A percentile compares a stretch with the other conserved stretches of the same genome.
Conservation (phyloP, 73 alveolate genomes). For the Diophrys appendiculata region DNA sequence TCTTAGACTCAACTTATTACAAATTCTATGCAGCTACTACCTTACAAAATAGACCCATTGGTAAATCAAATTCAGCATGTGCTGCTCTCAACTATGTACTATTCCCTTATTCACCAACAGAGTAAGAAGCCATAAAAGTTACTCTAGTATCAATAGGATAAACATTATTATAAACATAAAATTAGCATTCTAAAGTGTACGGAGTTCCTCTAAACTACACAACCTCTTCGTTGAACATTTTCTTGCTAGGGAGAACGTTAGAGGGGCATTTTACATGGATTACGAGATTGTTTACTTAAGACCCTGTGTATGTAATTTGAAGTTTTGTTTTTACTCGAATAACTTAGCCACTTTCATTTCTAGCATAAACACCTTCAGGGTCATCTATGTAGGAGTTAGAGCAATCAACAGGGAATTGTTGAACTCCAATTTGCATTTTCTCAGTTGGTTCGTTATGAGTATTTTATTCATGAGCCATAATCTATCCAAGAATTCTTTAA, state of each 20-base stretch:
- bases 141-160: slow-evolving; percentile 34
- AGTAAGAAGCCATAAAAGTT: slow-evolving; percentile 22
- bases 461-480: slow-evolving; percentile 55
- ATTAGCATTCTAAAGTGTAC: slow-evolving; percentile 16
- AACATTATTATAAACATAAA: slow-evolving; percentile 33
- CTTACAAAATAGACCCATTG: slow-evolving; percentile 44
- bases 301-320: slow-evolving; percentile 32
- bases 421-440: slow-evolving; percentile 24
- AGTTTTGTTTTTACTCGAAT: slow-evolving; percentile 48
- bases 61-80: slow-evolving; percentile 22
- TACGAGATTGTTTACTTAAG: slow-evolving; percentile 32
- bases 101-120: slow-evolving; percentile 16
- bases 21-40: slow-evolving; percentile 33
- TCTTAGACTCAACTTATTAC: slow-evolving; percentile 1
- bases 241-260: slow-evolving; percentile 17
- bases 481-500: slow-evolving; percentile 49
- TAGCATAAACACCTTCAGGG: slow-evolving; percentile 30
- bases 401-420: slow-evolving; percentile 39
- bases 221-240: background rate
- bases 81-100: slow-evolving; percentile 24
- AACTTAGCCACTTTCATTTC: slow-evolving; percentile 26
- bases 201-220: slow-evolving; percentile 42
- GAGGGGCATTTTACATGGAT: slow-evolving; percentile 24
- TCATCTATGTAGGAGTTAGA: slow-evolving; percentile 57
- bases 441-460: slow-evolving; percentile 54